These are phyloP conservation scores for Kregervanrija delftensis DNA, from an alignment of 805 yeast genomes.

Conservation along the genomic window DNA sequence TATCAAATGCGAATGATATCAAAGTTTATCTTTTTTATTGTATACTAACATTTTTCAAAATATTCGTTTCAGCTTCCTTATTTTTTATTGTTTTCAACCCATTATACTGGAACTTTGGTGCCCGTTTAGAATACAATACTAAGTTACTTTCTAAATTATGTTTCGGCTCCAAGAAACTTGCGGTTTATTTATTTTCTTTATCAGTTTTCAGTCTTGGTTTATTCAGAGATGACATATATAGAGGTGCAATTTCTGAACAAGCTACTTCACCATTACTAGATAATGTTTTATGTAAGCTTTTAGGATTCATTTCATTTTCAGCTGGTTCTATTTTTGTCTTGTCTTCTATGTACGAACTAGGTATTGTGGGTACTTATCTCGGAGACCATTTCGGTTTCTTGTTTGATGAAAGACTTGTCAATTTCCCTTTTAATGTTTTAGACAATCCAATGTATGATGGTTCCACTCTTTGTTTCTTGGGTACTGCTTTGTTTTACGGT, in stretches of 20 bases:
- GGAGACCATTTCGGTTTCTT: slow-evolving; percentile 97
- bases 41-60: slow-evolving; percentile 1
- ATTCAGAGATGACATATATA: slow-evolving; percentile 68
- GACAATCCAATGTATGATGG: slow-evolving; percentile 98
- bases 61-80: slow-evolving; percentile 35
- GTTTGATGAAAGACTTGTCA: slow-evolving; percentile 83
- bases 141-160: slow-evolving; percentile 69
- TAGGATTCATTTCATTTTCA: slow-evolving; percentile 51
- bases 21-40: not conserved
- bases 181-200: slow-evolving; percentile 79
- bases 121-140: slow-evolving; percentile 77
- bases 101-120: slow-evolving; percentile 89
- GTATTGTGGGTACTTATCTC: slow-evolving; percentile 91
- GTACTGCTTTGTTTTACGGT: slow-evolving; percentile 80
- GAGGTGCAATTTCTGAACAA: slow-evolving; percentile 65
- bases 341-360: slow-evolving; percentile 84
- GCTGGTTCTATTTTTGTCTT: slow-evolving; percentile 77
- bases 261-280: slow-evolving; percentile 53
- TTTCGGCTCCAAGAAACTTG: slow-evolving; percentile 57
- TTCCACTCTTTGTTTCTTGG: slow-evolving; percentile 81
- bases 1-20: no score
- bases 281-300: slow-evolving; percentile 25
- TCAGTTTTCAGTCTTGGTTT: slow-evolving; percentile 84
- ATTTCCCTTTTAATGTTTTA: slow-evolving; percentile 86
- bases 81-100: slow-evolving; percentile 84